A percentile compares a stretch with the other conserved stretches of the same genome.
Conservation (phyloP, 2,329 filamentous ascomycete species). For the Colletotrichum lini region DNA sequence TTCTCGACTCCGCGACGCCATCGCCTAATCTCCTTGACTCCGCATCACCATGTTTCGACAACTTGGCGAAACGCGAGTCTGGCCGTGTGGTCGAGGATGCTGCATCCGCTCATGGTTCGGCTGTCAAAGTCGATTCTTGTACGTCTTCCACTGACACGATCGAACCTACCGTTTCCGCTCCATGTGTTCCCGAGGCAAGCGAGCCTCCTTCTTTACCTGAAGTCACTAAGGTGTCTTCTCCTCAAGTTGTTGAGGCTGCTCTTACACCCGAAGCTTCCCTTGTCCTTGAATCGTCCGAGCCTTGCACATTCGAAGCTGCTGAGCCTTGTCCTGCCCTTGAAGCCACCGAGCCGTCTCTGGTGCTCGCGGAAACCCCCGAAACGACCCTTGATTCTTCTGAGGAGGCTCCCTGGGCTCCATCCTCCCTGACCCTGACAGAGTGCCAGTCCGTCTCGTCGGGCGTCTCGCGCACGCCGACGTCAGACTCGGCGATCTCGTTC, state of each 20-base stretch:
- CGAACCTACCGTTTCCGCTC: conserved; percentile 11
- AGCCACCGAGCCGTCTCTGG: not conserved
- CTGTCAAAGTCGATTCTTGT: conserved; percentile 32
- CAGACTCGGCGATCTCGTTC: conserved; percentile 28
- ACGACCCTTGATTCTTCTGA: conserved; percentile 15
- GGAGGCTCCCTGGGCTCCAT: conserved; percentile 18
- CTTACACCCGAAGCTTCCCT: not conserved
- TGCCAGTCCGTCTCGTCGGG: conserved; percentile 23
- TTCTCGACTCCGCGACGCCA: not conserved
- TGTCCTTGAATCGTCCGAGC: no score
- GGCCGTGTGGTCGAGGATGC: conserved; percentile 2
- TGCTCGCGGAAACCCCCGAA: conserved; percentile 22
- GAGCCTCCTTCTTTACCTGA: conserved; percentile 10
- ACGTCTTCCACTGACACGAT: conserved; percentile 33
- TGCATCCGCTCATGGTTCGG: not conserved
- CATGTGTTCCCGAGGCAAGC: conserved; percentile 10
- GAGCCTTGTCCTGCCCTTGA: not conserved
- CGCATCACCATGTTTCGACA: not conserved
- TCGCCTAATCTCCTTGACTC: conserved; percentile 4
- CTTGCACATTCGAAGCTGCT: not conserved
- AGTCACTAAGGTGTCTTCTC: not conserved
- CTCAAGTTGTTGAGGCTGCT: not conserved
- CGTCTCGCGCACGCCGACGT: conserved; percentile 24
- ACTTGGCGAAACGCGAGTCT: not conserved
- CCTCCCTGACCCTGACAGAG: conserved; percentile 20